These are phyloP conservation scores for Ceratocystis cubensis DNA, from an alignment of 2,329 filamentous ascomycete species.

Conservation along the genomic window DNA sequence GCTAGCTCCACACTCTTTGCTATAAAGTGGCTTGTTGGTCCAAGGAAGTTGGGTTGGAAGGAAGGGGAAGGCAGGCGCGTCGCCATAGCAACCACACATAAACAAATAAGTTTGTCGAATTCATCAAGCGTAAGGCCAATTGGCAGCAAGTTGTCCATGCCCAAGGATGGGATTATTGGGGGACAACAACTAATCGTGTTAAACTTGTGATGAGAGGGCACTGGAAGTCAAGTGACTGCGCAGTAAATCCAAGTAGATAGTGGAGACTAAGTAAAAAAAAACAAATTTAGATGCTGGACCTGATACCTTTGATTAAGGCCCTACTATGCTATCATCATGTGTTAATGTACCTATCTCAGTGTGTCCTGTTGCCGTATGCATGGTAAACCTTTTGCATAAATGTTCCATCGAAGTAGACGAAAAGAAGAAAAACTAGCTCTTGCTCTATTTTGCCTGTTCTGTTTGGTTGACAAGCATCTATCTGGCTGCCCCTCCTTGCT, in stretches of 20 bases:
- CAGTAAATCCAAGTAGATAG: too few species aligned
- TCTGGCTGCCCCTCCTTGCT: neutral
- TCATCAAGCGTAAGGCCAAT: neutral
- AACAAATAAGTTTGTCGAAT: neutral
- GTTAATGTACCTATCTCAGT: neutral
- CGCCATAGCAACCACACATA: slow-evolving; percentile 3
- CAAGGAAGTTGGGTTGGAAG: neutral
- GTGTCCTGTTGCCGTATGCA: neutral
- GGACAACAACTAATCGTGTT: neutral
- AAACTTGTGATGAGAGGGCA: neutral
- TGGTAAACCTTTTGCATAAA: neutral
- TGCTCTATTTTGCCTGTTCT: neutral
- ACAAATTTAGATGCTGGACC: neutral
- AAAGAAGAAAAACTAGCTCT: neutral
- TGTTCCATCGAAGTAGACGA: neutral
- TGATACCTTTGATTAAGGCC: neutral
- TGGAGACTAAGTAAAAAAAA: too few species aligned
- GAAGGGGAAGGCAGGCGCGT: slow-evolving; percentile 2
- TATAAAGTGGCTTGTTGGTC: neutral
- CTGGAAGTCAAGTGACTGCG: too few species aligned
- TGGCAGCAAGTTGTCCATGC: neutral
- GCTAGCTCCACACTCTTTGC: neutral
- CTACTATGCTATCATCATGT: neutral
- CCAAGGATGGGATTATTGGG: neutral
- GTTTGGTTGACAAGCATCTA: neutral